These are phyloP conservation scores for Wickerhamiella pararugosa DNA, from an alignment of 1,139 yeast genomes.

Conservation along the genomic window DNA sequence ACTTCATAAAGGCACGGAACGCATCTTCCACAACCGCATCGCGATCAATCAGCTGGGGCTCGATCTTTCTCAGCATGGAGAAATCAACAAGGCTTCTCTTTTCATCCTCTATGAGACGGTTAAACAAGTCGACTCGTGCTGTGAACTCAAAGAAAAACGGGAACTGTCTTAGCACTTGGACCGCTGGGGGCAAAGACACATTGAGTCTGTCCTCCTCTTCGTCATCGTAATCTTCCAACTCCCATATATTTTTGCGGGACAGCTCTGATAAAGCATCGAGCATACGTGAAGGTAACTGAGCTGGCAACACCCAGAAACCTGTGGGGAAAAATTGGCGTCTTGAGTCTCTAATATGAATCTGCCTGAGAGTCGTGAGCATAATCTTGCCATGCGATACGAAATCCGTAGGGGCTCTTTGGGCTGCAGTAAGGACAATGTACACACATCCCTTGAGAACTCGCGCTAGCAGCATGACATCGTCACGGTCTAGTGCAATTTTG, in stretches of 20 bases:
- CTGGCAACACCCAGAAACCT: slow-evolving; percentile 41
- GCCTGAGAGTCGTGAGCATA: slow-evolving; percentile 40
- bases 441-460: slow-evolving; percentile 32
- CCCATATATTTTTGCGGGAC: too few relatives aligned
- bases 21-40: slow-evolving; percentile 65
- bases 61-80: background rate
- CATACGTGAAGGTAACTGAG: slow-evolving; percentile 9
- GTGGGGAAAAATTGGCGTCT: slow-evolving; percentile 41
- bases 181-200: slow-evolving; percentile 15
- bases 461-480: slow-evolving; percentile 34
- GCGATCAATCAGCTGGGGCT: slow-evolving; percentile 24
- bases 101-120: slow-evolving; percentile 44
- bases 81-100: slow-evolving; percentile 13
- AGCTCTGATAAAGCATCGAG: too few relatives aligned
- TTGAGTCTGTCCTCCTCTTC: slow-evolving; percentile 7
- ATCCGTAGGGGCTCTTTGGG: slow-evolving; percentile 14
- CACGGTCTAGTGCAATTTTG: slow-evolving; percentile 29
- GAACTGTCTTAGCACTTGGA: slow-evolving; percentile 42
- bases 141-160: slow-evolving; percentile 75
- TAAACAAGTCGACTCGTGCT: slow-evolving; percentile 59
- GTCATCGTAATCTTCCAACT: slow-evolving; percentile 7
- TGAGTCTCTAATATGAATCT: slow-evolving; percentile 54
- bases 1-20: slow-evolving; percentile 35
- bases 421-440: slow-evolving; percentile 44
- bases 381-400: slow-evolving; percentile 1